These are phyloP conservation scores for Terfezia boudieri DNA, from an alignment of 495 filamentous ascomycete species.

Conservation along the genomic window DNA sequence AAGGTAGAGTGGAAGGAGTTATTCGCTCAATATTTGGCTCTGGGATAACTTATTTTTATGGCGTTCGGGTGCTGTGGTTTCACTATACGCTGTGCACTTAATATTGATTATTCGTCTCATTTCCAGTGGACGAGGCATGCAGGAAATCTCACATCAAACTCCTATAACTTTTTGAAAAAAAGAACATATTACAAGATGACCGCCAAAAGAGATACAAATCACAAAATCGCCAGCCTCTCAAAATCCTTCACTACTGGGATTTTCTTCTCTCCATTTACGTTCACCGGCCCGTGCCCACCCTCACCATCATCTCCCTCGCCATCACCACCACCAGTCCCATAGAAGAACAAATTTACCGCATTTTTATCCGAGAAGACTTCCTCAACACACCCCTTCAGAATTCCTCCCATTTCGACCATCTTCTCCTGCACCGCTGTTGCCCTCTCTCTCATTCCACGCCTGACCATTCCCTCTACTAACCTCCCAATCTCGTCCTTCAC, in stretches of 20 bases:
- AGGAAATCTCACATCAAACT: too few species aligned
- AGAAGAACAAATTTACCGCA: constrained; percentile 8
- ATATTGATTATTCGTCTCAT: too few species aligned
- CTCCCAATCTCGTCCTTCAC: constrained; percentile 42
- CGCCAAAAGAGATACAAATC: neutral
- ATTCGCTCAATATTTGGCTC: too few species aligned
- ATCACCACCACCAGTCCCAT: constrained; percentile 5
- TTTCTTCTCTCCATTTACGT: constrained; percentile 15
- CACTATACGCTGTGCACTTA: too few species aligned
- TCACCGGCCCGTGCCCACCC: constrained; percentile 23
- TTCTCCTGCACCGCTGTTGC: constrained; percentile 52
- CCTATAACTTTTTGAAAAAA: too few species aligned
- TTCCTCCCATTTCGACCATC: constrained; percentile 45
- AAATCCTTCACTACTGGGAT: constrained; percentile 26
- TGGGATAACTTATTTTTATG: too few species aligned
- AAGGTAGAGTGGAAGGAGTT: too few species aligned
- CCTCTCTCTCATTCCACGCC: constrained; percentile 69
- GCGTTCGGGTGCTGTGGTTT: too few species aligned
- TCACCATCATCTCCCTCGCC: constrained; percentile 17
- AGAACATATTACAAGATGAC: too few species aligned
- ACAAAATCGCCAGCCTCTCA: constrained; percentile 7
- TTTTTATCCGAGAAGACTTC: constrained; percentile 40
- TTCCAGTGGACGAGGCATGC: too few species aligned
- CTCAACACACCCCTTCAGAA: constrained; percentile 37
- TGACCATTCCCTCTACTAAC: constrained; percentile 49